Evolutionary conservation across 2,329 filamentous ascomycete genomes (phyloP), one percentile per base, ranked within the genome.

Genomic region (Purpureocillium lavendulum): DNA sequence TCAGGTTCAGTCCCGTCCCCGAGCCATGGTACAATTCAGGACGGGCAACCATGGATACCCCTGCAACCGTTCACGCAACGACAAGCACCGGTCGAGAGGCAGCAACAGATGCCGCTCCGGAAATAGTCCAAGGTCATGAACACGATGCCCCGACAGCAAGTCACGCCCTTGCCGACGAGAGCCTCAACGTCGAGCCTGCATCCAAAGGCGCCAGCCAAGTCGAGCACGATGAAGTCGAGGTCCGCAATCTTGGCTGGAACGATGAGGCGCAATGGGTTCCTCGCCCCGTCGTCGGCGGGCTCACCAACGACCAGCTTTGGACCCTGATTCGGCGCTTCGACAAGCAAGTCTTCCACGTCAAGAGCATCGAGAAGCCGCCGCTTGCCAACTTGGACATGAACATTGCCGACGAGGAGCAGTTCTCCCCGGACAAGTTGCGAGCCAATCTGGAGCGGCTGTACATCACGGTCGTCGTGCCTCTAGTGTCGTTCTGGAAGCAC

Each of bases 361-460:
- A 84, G 56, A 77, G 82, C 21, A 75, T 81, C 8, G 49, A 58
- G 1, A 51, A 61, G 30, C 42, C 52, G 0, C 61, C 61, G 1
- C 71, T 83, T 1, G 84, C 82, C 6, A 77, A 79, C 12, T 65
- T 94, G 30, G 87, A 94, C 57, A 71, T 94, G 42, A 87, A 88
- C 49, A 82, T 87, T 40, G 81, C 85, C 4, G 82, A 88, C 30
- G 81, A 90, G 39, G 86, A 92, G 48, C 83, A 89, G 41, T 92
- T 92, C 57, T 86, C 83, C 0, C 86, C 87, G 0, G 86, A 92
- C 53, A 92, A 92, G 62, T 66, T 94, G 33, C 73, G 87, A 10
- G 77, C 81, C 3, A 87, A 84, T 39, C 57, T 92, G 4, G 87
- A 94, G 60, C 71, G 87, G 12, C 65, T 92, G 10, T 94, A 94